Evolutionary conservation across 2,329 filamentous ascomycete genomes (phyloP), one percentile per base, ranked within the genome.

Genomic region (Septoria petroselini): DNA sequence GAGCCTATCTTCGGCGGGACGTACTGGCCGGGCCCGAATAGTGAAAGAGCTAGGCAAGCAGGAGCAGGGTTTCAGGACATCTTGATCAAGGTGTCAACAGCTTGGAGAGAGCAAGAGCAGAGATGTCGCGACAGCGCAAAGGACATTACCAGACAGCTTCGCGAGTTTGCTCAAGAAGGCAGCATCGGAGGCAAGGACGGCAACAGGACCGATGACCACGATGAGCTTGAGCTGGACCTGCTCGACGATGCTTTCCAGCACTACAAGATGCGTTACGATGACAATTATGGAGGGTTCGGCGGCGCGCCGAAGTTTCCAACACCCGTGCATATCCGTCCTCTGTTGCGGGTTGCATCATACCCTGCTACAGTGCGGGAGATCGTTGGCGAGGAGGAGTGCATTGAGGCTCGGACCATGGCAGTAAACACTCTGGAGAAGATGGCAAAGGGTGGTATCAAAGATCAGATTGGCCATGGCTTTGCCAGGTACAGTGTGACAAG

Each of bases 1-100:
- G 85, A 95, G 64, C 93, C 93, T 0, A 86, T 98, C 7, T 97
- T 96, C 70, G 93, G 93, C 30, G 91, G 91, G 18, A 96, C 91
- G 7, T 97, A 96, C 70, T 97, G 90, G 87, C 89, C 91, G 3
- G 88, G 87, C 0, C 88, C 90, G 0, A 84, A 82, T 41, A 80
- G 82, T 3, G 75, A 68, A 53, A 72, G 64, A 59, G 65, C 65
- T 4, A 66, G 64, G 41, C 70, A 72, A 18, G 76, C 76, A 38
- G 80, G 84, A 3, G 78, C 88, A n/a, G 84, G 88, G 34, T 95
- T 96, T 61, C 75, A 95, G 33, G 82, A 85, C 15, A 89, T 97
- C 27, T 69, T 96, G 42, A 77, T 85, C 60, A 96, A 94, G 70
- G 79, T 97, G 17, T 62, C 76, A 7, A 74, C 78, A 54, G 76